These are phyloP conservation scores for Glycine soja DNA, from an alignment of 306 rosid genomes.

Conservation along the genomic window DNA sequence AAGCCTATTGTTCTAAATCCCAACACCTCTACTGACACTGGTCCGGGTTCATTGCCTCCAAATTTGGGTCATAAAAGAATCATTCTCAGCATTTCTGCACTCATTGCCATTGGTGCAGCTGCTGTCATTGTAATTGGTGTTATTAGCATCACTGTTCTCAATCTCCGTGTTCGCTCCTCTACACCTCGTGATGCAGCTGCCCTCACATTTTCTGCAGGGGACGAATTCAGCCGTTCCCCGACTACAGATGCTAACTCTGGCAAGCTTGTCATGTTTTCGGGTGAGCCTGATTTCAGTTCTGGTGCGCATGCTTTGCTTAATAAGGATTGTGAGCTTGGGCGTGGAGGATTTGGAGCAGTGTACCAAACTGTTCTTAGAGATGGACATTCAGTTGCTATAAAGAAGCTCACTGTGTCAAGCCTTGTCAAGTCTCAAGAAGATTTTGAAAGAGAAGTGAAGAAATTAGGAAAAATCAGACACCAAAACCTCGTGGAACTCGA, in stretches of 20 bases:
- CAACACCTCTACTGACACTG: constrained; percentile 73
- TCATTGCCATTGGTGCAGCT: constrained; percentile 98
- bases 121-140: constrained; percentile 93
- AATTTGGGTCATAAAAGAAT: constrained; percentile 74
- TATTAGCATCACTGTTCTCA: constrained; percentile 89
- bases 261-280: constrained; percentile 98
- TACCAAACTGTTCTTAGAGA: constrained; percentile 87
- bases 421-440: constrained; percentile 97
- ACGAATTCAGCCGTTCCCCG: constrained; percentile 89
- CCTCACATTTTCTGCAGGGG: constrained; percentile 81
- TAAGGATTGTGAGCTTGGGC: constrained; percentile 99
- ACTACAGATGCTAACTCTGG: constrained; percentile 96
- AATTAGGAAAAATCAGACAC: constrained; percentile 88
- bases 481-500: constrained; percentile 88
- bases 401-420: constrained; percentile 98
- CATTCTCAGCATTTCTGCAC: constrained; percentile 97
- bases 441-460: constrained; percentile 95
- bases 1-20: constrained; percentile 98
- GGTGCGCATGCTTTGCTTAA: constrained; percentile 97
- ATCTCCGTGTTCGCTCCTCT: constrained; percentile 80
- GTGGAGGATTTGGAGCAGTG: constrained; percentile 97
- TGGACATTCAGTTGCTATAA: constrained; percentile 93
- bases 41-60: constrained; percentile 59
- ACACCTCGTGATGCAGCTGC: constrained; percentile 63
- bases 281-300: constrained; percentile 93